Conservation (phyloP, 2,329 filamentous ascomycete species). For the Botrytis deweyae region DNA sequence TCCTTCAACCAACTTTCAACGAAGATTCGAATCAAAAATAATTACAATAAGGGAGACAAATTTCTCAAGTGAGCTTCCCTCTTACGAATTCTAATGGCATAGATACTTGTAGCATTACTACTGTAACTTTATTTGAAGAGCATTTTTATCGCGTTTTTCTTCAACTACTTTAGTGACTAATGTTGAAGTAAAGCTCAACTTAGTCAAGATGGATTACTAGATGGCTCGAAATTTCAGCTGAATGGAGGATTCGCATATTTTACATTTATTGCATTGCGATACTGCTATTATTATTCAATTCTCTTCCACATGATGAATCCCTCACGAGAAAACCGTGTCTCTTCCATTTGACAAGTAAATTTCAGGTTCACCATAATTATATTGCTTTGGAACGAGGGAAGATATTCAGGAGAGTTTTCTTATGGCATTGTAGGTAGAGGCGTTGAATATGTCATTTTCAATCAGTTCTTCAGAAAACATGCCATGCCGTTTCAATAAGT, state of each 20-base stretch:
- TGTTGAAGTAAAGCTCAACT: not conserved
- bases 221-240: not conserved
- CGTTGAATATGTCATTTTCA: not conserved
- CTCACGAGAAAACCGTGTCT: not conserved
- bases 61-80: too few species aligned
- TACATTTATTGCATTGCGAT: not conserved
- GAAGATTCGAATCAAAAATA: not conserved
- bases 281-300: not conserved
- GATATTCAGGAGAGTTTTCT: too few species aligned
- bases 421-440: not conserved
- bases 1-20: not conserved
- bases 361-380: not conserved
- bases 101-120: not conserved
- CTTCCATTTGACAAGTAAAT: not conserved
- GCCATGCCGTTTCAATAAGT: not conserved
- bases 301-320: not conserved
- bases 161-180: not conserved
- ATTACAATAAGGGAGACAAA: not conserved
- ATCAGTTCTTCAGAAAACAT: not conserved
- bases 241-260: not conserved
- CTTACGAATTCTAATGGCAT: not conserved
- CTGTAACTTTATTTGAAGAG: not conserved
- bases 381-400: not conserved
- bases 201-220: not conserved
- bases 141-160: accelerated